Base-by-base conservation (phyloP, 192 early-diverging fungal species). In the Rhizophlyctis rosea region DNA sequence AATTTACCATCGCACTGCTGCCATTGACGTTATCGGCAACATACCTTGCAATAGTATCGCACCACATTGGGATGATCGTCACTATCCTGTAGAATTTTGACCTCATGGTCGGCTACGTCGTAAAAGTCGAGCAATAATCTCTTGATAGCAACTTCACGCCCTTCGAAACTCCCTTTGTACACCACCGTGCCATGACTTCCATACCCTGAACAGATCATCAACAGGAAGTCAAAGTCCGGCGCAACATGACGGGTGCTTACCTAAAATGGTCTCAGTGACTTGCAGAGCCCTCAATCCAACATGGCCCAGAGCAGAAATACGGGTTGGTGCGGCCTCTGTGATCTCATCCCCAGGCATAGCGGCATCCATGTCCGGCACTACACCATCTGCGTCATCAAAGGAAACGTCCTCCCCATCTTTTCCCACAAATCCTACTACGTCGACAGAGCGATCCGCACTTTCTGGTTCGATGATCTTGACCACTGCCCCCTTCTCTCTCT, bases 121-220 rank as follows among this genome's bases (percentile, higher is more conserved):
- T 99, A 96, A 81, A 97, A 98, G 69, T 98, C 96, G 32, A 91
- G 67, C 54, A 99, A 71, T 29, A 99, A 71, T 18, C 95, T 81
- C 71, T 99, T 99, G 47, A 99, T 88, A 0, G 96, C 96, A 11
- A 98, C 95, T 3, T 87, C 75, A 9, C 94, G 83, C 23, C 91
- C 91, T 70, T 96, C 91, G 71, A 96, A 98, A 7, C 73, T 80
- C n/a, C 95, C 96, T 48, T 89, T 87, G 68, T 91, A 96, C 34
- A 99, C 96, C 7, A 98, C 88, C 0, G 97, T 99, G 18, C 97
- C 97, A 70, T 98, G 94, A 54, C 89, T 91, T 61, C 97, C 97
- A 68, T 94, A 91, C n/a, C 3, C 95, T 75, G 73, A n/a, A n/a
- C n/a, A n/a, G n/a, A n/a, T n/a, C n/a, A n/a, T 13, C 36, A 47